Evolutionary conservation across 805 yeast genomes (phyloP), one percentile per base, ranked within the genome.

Genomic region (Saccharomycopsis selenospora): DNA sequence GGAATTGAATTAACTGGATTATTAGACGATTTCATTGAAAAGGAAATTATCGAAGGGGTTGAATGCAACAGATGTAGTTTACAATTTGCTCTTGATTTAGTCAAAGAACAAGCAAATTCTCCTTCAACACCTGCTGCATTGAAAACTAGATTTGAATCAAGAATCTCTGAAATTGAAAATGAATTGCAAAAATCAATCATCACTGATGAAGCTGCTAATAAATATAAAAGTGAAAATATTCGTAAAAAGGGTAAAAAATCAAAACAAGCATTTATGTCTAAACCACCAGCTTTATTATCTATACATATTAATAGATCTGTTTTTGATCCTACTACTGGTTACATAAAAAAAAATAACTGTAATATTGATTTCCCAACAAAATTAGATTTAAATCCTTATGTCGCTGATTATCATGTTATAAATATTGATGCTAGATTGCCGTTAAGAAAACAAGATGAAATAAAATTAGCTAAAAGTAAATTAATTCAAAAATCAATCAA

Each of bases 41-140:
- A 90, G 36, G 99, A 91, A 61, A 77, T 85, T 20, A 89, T 91
- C 50, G 90, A 87, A 56, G 96, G 89, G 42, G 99, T 91, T 30
- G 91, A 89, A 64, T 91, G 99, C 69, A 88, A 90, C 60, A 73
- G 98, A 58, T 91, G 98, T 69, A 91, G 95, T 2, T 70, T 91
- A 55, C 63, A 64, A 25, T 80, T 80, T 50, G 81, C 85, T 10
- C 66, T 65, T 45, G 72, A 70, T n/a, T 79, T 73, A 53, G 64
- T 82, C 28, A 45, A 57, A 17, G 68, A 63, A 13, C 73, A 74
- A 53, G 46, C 73, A 3, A 56, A 57, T 3, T 57, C 54, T 20
- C 58, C 56, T 42, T 36, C 48, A 36, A 29, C 38, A 10, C 42
- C 46, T 53, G 11, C 60, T 56, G 14, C 62, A 57, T 48, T 66